Evolutionary conservation across 768 basidiomycete genomes (phyloP), one percentile per base, ranked within the genome.

Genomic region (Galerina sulciceps): DNA sequence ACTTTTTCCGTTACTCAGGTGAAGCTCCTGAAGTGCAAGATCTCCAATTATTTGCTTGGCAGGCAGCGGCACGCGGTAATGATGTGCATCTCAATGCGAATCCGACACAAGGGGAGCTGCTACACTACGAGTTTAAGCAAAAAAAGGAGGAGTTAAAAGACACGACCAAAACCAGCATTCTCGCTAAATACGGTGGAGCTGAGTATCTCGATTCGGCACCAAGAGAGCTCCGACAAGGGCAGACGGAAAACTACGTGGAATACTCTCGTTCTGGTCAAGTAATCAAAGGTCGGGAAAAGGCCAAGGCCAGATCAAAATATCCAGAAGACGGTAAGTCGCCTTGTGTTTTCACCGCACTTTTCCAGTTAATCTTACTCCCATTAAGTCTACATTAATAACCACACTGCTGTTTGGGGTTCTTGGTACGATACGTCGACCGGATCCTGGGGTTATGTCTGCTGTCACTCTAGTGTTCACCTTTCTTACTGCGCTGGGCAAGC

Each of bases 241-340:
- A 99, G 76, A 96, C 95, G 37, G 97, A 99, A 72, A 85, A 96
- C 61, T 99, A 99, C 61, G 93, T 98, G 44, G 97, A 99, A 76
- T 99, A 98, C 73, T 96, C 94, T 55, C 81, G 94, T 61, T 85
- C 92, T 20, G 97, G 97, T 17, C 87, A 91, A 68, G 83, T 99
- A 54, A 81, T 99, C 65, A 96, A 93, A 75, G 97, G 97, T 31
- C 85, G 86, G 60, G 97, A 99, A 77, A 83, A 87, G 51, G 94
- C 87, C 1, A 94, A 94, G 71, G 86, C 86, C 41, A 83, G 82
- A 68, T 95, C 94, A 31, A 99, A 98, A 74, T 99, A 99, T 73
- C 88, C 91, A 4, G 97, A 99, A 76, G 94, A 99, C 83, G 89
- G 95, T 95, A 70, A 61, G 89, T 81, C 3, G 23, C 44, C 57